Percentiles rank a stretch among this genome's conserved stretches.
phyloP scores from a whole-genome alignment of 2,329 filamentous ascomycete species.

The Didymella keratinophila region DNA sequence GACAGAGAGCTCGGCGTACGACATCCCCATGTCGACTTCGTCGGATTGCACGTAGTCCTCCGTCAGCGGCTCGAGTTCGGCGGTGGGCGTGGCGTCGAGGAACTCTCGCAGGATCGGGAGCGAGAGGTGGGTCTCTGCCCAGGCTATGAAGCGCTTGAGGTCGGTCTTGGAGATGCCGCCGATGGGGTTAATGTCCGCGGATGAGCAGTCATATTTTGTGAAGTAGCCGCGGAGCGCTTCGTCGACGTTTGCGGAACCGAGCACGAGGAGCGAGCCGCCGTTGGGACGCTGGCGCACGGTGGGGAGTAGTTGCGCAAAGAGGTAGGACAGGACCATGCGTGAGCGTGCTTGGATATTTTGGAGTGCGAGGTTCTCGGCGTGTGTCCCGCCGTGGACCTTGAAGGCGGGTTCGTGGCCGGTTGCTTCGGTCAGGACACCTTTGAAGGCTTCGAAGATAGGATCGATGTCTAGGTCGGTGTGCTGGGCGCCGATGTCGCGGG shows the following conservation, averaged over 20 bases:
- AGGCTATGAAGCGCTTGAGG: slow-evolving; percentile 75
- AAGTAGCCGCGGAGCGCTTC: slow-evolving; percentile 61
- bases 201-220: slow-evolving; percentile 73
- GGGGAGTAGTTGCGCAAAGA: slow-evolving; percentile 70
- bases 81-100: slow-evolving; percentile 59
- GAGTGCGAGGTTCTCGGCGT: slow-evolving; percentile 68
- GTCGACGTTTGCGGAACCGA: slow-evolving; percentile 71
- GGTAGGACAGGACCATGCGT: slow-evolving; percentile 71
- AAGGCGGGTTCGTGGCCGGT: slow-evolving; percentile 68
- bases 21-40: slow-evolving; percentile 61
- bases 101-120: slow-evolving; percentile 73
- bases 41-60: slow-evolving; percentile 66
- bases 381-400: slow-evolving; percentile 69
- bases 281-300: slow-evolving; percentile 64
- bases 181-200: slow-evolving; percentile 64
- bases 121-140: slow-evolving; percentile 60
- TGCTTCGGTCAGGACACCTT: slow-evolving; percentile 65
- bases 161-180: slow-evolving; percentile 71
- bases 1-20: slow-evolving; percentile 61
- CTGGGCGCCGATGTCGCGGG: slow-evolving; percentile 70
- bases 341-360: slow-evolving; percentile 72
- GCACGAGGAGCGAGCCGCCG: slow-evolving; percentile 67
- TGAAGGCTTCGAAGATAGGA: slow-evolving; percentile 66
- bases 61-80: slow-evolving; percentile 69
- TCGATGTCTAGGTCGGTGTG: slow-evolving; percentile 77